Percentiles rank a stretch among this genome's conserved stretches.
phyloP scores from a whole-genome alignment of 495 filamentous ascomycete species.

The Lentithecium fluviatile region DNA sequence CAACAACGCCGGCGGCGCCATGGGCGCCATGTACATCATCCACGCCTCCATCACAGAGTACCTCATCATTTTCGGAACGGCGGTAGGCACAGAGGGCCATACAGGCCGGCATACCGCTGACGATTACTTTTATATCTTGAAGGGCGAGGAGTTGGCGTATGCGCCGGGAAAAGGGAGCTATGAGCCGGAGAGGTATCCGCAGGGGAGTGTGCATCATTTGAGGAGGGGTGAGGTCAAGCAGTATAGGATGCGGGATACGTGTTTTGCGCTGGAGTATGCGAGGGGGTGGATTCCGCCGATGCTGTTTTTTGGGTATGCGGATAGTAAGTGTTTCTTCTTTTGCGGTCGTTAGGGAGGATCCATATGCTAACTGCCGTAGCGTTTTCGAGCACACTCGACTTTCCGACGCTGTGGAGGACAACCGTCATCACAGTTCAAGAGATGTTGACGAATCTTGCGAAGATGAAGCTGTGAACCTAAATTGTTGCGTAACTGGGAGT shows the following conservation, averaged over 20 bases:
- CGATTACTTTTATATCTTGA: constrained; percentile 89
- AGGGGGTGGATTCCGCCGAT: constrained; percentile 89
- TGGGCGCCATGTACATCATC: constrained; percentile 88
- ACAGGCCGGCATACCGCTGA: constrained; percentile 82
- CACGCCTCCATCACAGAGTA: constrained; percentile 58
- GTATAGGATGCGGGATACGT: constrained; percentile 76
- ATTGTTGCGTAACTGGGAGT: background rate
- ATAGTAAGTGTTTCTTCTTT: constrained; percentile 47
- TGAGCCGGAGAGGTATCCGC: constrained; percentile 70
- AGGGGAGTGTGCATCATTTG: constrained; percentile 75
- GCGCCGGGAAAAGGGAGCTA: constrained; percentile 56
- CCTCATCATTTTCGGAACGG: constrained; percentile 52
- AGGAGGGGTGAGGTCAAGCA: constrained; percentile 74
- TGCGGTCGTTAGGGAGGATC: constrained; percentile 44
- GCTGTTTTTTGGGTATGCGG: constrained; percentile 82
- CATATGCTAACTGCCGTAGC: background rate
- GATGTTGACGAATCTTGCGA: constrained; percentile 68
- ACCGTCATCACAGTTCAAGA: constrained; percentile 65
- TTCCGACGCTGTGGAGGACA: constrained; percentile 76
- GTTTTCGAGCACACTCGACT: constrained; percentile 53
- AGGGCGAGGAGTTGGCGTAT: constrained; percentile 70
- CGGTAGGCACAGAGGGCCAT: constrained; percentile 87
- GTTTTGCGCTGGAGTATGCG: constrained; percentile 86
- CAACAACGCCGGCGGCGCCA: constrained; percentile 60
- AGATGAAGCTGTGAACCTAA: constrained; percentile 64